Percentiles rank a stretch among this genome's conserved stretches.
phyloP scores from a whole-genome alignment of 768 basidiomycete genomes.

The Hemileccinum rubropunctum region DNA sequence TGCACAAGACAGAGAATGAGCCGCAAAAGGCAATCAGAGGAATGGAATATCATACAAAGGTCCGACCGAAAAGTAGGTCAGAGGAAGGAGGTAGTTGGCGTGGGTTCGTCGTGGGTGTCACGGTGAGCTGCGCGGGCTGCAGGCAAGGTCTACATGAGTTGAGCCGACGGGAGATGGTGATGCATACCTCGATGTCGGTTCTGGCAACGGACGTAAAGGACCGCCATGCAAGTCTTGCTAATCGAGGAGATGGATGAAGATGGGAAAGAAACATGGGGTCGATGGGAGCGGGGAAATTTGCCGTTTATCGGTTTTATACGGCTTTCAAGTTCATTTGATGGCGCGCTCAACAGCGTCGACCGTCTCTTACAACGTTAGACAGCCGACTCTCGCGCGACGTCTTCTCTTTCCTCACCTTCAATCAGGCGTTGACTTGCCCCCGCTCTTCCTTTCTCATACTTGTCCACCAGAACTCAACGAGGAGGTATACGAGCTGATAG shows the following conservation, averaged over 20 bases:
- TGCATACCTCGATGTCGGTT: constrained; percentile 52
- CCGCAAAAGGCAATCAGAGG: constrained; percentile 4
- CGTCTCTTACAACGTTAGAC: too few relatives aligned
- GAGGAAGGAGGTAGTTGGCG: constrained; percentile 62
- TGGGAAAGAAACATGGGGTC: constrained; percentile 21
- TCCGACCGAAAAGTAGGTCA: constrained; percentile 78
- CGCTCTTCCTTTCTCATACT: constrained; percentile 46
- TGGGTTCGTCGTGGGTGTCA: constrained; percentile 49
- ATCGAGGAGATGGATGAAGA: background rate
- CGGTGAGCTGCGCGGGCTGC: constrained; percentile 53
- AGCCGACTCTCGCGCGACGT: constrained; percentile 46
- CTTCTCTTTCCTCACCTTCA: constrained; percentile 60
- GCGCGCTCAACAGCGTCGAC: constrained; percentile 23
- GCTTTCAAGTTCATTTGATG: background rate
- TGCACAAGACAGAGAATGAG: constrained; percentile 24
- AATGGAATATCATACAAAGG: constrained; percentile 55
- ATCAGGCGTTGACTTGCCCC: constrained; percentile 45
- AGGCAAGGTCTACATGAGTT: background rate
- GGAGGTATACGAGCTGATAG: constrained; percentile 66
- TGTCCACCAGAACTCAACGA: constrained; percentile 55
- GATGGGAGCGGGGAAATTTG: background rate
- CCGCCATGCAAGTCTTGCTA: constrained; percentile 8
- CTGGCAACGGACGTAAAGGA: constrained; percentile 27
- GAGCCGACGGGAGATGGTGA: background rate
- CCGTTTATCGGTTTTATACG: constrained; percentile 25